A percentile compares a stretch with the other conserved stretches of the same genome.
Evolutionary conservation across 2,329 filamentous ascomycete genomes (phyloP).

Genomic region (Fusarium haematococcum): DNA sequence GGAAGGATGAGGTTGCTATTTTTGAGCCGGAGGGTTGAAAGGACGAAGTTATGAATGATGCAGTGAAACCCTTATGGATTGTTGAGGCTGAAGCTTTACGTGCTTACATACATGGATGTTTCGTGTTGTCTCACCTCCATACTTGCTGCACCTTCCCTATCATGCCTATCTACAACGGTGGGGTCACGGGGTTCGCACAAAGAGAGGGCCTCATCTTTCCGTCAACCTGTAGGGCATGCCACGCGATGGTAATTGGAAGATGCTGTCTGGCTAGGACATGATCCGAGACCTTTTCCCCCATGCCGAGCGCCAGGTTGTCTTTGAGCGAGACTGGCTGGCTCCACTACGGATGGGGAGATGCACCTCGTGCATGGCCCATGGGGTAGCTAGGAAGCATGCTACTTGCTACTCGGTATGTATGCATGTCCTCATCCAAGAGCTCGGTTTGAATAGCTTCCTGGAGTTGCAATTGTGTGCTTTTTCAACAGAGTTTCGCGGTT

Average conservation of each 20-base stretch:
- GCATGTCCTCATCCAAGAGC: background rate
- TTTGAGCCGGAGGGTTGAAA: background rate
- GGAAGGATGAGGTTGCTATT: background rate
- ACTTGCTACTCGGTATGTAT: background rate
- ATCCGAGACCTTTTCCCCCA: background rate
- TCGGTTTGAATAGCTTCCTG: background rate
- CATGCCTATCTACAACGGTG: background rate
- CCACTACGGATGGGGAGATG: background rate
- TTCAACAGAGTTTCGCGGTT: background rate
- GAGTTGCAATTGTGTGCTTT: background rate
- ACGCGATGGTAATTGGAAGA: background rate
- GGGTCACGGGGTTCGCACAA: background rate
- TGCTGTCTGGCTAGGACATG: background rate
- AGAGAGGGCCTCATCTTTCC: background rate
- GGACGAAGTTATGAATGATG: background rate
- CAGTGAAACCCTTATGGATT: background rate
- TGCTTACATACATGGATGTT: background rate
- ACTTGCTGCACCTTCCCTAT: background rate
- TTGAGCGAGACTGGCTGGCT: background rate
- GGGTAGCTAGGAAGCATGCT: background rate
- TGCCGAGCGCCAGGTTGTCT: background rate
- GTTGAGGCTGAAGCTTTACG: constrained; percentile 1
- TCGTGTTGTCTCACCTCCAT: background rate
- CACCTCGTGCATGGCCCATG: background rate
- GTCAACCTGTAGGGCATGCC: background rate